These are phyloP conservation scores for Apiospora saccharicola DNA, from an alignment of 2,329 filamentous ascomycete species.

Conservation along the genomic window DNA sequence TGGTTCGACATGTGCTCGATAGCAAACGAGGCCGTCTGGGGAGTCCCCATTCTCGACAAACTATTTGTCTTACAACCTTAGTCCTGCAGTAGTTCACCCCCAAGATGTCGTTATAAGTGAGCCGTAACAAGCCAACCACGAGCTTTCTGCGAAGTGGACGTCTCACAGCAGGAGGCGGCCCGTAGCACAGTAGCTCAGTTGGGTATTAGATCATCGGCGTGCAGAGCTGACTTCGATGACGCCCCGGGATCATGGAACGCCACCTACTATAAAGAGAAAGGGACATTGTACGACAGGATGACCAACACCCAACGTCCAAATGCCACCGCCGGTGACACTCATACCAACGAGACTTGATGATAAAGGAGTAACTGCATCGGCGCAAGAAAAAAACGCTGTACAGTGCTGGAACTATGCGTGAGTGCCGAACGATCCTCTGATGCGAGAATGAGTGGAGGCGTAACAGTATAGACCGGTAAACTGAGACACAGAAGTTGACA, in stretches of 20 bases:
- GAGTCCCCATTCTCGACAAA: not conserved
- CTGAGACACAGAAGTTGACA: not conserved
- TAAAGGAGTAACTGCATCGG: not conserved
- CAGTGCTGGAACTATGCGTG: not conserved
- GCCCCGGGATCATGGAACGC: not conserved
- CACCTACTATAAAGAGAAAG: not conserved
- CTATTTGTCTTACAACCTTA: not conserved
- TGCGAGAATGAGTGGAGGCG: not conserved
- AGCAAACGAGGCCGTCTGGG: not conserved
- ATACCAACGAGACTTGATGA: not conserved
- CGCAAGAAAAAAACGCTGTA: not conserved
- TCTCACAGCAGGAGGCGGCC: not conserved
- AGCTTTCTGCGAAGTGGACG: not conserved
- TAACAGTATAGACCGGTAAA: not conserved
- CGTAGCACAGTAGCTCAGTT: not conserved
- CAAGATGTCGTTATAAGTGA: not conserved
- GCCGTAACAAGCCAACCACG: not conserved
- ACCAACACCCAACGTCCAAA: not conserved
- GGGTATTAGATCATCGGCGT: not conserved
- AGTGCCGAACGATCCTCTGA: not conserved
- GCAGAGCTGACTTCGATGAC: not conserved
- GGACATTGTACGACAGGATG: not conserved
- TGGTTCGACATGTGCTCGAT: not conserved
- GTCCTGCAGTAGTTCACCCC: not conserved
- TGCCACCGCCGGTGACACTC: not conserved